phyloP scores from a whole-genome alignment of 1,284 basidiomycete genomes.

The Tilletiopsis washingtonensis region DNA sequence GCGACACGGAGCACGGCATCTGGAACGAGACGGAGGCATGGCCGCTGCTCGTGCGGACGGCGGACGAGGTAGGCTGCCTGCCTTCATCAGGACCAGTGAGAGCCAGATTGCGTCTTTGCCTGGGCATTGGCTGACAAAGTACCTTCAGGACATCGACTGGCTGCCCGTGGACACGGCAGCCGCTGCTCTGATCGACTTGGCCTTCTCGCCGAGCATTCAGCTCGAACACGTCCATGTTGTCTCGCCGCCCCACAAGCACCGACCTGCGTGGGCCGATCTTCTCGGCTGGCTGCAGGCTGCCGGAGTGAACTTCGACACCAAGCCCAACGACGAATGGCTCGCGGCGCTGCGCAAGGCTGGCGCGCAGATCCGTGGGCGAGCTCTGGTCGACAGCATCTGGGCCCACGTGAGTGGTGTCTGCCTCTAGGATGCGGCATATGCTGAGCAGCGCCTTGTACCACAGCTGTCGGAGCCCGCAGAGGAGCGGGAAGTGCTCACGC shows the following conservation, averaged over 20 bases:
- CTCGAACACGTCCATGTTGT: slow-evolving; percentile 1
- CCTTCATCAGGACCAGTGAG: slow-evolving; percentile 51
- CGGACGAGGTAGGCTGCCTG: slow-evolving; percentile 51
- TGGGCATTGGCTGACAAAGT: background rate
- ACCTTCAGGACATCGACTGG: slow-evolving; percentile 52
- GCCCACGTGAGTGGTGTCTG: background rate
- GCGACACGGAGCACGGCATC: slow-evolving; percentile 54
- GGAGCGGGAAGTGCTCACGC: background rate
- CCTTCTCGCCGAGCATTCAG: slow-evolving; percentile 31
- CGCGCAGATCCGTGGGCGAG: slow-evolving; percentile 4
- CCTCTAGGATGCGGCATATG: too few relatives aligned
- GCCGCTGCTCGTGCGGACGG: slow-evolving; percentile 50
- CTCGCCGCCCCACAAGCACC: background rate
- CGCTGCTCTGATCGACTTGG: slow-evolving; percentile 54
- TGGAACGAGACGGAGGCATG: slow-evolving; percentile 60
- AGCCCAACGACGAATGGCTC: slow-evolving; percentile 59
- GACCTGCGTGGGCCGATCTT: slow-evolving; percentile 50
- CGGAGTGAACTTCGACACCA: slow-evolving; percentile 66
- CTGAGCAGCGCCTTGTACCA: background rate
- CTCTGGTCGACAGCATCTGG: slow-evolving; percentile 11
- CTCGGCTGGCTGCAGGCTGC: slow-evolving; percentile 57
- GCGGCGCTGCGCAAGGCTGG: slow-evolving; percentile 46
- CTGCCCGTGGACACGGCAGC: slow-evolving; percentile 58
- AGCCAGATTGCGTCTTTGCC: too few relatives aligned
- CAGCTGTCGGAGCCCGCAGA: background rate